Base-by-base conservation (phyloP, 1,284 basidiomycete species). In the Moniliophthora roreri region DNA sequence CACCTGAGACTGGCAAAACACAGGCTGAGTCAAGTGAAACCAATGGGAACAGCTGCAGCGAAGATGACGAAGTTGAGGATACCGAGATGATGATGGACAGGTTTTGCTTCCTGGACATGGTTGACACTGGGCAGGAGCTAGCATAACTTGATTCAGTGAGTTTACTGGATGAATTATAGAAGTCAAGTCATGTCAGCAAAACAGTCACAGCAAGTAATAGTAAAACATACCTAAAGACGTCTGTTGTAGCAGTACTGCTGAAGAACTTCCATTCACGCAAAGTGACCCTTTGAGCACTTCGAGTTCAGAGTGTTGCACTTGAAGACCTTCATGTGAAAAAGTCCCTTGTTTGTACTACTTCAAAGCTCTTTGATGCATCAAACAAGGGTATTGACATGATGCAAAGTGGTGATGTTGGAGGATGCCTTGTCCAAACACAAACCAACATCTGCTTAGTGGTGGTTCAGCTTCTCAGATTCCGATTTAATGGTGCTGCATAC, bases 251-350 rank as follows among this genome's bases (percentile, higher is more conserved):
- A 4, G 36, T 46, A 11, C 57, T 61, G 5, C 42, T 51, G 18
- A 55, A 51, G 28, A 45, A 52, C 34, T n/a, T n/a, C n/a, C 55
- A 57, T 20, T 28, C 39, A 24, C 51, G 54, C 36, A 51, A 53
- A 39, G 50, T 55, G 6, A 55, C 41, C 9, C 44, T 58, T 41
- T 52, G 61, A 20, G 54, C 58, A 15, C 59, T 59, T 7, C 60
- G 57, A 36, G 61, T 54, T 23, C 57, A 47, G 23, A 62, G 60
- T 3, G 41, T 62, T 34, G 52, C 60, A 10, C 32, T 63, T 20
- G 57, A 52, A n/a, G 60, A 63, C 24, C 44, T 58, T 16, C 39
- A 41, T 26, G 32, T 10, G 6, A 42, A 48, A 36, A 55, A 38
- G 40, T 15, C 38, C 40, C 34, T 48, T 16, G 24, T 37, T 37